These are phyloP conservation scores for Harrya chromipes DNA, from an alignment of 768 basidiomycete genomes.

Conservation along the genomic window DNA sequence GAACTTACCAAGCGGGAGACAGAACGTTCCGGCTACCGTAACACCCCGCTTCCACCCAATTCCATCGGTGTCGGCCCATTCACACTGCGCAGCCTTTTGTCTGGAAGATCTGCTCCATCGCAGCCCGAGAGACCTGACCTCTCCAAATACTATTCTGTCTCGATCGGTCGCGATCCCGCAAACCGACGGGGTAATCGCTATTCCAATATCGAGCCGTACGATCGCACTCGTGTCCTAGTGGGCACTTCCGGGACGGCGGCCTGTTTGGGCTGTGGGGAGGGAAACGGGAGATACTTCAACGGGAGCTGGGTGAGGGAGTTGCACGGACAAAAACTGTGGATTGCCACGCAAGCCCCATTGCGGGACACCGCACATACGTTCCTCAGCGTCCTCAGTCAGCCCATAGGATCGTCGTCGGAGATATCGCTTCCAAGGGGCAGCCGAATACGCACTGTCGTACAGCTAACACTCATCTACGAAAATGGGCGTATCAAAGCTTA, in stretches of 20 bases:
- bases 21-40: conserved; percentile 31
- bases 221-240: conserved; percentile 72
- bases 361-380: conserved; percentile 69
- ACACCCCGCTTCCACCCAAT: conserved; percentile 9
- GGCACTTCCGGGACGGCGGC: conserved; percentile 20
- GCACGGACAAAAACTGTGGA: conserved; percentile 75
- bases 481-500: conserved; percentile 69
- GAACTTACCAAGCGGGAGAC: conserved; percentile 39
- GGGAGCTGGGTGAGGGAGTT: conserved; percentile 83
- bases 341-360: conserved; percentile 82
- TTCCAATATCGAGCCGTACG: conserved; percentile 70
- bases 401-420: conserved; percentile 36
- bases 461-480: conserved; percentile 76
- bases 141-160: conserved; percentile 53
- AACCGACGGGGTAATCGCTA: conserved; percentile 66
- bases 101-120: conserved; percentile 4
- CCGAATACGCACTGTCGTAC: conserved; percentile 72
- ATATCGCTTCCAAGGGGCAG: conserved; percentile 30
- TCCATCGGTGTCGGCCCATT: neutral
- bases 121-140: conserved; percentile 18
- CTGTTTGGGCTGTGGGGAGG: conserved; percentile 21
- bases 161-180: conserved; percentile 42
- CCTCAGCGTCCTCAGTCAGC: conserved; percentile 63
- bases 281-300: conserved; percentile 63
- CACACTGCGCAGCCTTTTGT: conserved; percentile 3